Base-by-base conservation (phyloP, 2,329 filamentous ascomycete genomes). In the Exophiala calicioides region DNA sequence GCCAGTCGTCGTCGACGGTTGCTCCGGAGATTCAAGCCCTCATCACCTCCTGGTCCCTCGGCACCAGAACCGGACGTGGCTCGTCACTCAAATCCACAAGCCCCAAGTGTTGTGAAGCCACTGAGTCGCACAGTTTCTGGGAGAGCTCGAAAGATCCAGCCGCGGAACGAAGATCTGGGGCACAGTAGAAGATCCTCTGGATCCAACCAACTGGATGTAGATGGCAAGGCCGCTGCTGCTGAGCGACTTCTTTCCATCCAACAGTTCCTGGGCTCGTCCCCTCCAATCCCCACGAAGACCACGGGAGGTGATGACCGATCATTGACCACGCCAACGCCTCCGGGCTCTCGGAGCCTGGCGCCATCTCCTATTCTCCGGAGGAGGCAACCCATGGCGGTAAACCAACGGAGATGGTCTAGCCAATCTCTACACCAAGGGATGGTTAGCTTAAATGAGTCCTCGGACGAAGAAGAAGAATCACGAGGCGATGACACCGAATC, bases 221-320 rank as follows among this genome's bases (percentile, higher is more conserved):
- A n/a, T n/a, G n/a, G n/a, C n/a, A n/a, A n/a, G n/a, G n/a, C n/a
- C n/a, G n/a, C n/a, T n/a, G n/a, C n/a, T 15, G 32, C 21, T 8
- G 42, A 49, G 40, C 27, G 26, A 10, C 43, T 53, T 16, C 32
- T 54, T 19, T 50, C 51, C 8, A 12, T 50, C 2, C 47, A 45
- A 24, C 38, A 54, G 26, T 53, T 53, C 27, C 31, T 50, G 7
- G 32, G 33, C 19, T 10, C 29, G 12, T 45, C 40, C 15, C 36
- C 33, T 8, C 29, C 3, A 26, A 38, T 12, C 26, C 9, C 2
- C 21, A 15, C 24, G 12, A 16, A 44, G 31, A 24, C 32, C 15
- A 19, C 33, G 13, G 18, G 33, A 15, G 16, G n/a, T 9, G 10
- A 15, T n/a, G 19, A n/a, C n/a, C n/a, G 24, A 23, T 15, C 19